Evolutionary conservation across 2,329 filamentous ascomycete genomes (phyloP).

Genomic region (Lecanoromycetidae sp.): DNA sequence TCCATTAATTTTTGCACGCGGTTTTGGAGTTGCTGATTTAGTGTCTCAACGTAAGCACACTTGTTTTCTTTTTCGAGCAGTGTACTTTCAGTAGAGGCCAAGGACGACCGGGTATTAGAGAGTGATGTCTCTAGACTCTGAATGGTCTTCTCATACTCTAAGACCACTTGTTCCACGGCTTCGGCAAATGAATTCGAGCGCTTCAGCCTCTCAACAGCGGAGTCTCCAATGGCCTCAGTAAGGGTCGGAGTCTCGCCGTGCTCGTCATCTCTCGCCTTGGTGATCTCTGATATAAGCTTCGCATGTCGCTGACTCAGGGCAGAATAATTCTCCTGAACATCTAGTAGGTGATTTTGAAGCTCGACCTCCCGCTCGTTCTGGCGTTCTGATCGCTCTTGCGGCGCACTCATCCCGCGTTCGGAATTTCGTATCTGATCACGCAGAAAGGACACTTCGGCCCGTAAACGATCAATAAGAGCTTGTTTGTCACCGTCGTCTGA

Average conservation of each 20-base stretch:
- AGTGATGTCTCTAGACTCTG: slow-evolving; percentile 84
- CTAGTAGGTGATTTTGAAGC: slow-evolving; percentile 83
- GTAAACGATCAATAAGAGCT: slow-evolving; percentile 80
- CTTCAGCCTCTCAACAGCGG: slow-evolving; percentile 74
- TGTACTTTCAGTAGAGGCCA: slow-evolving; percentile 73
- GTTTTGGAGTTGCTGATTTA: slow-evolving; percentile 77
- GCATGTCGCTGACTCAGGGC: slow-evolving; percentile 85
- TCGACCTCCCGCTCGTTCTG: slow-evolving; percentile 77
- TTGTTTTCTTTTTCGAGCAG: slow-evolving; percentile 89
- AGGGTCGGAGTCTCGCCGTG: slow-evolving; percentile 45
- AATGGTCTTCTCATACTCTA: slow-evolving; percentile 98
- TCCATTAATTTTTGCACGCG: slow-evolving; percentile 89
- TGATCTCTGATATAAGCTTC: slow-evolving; percentile 88
- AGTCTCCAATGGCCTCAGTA: slow-evolving; percentile 58
- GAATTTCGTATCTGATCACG: slow-evolving; percentile 83
- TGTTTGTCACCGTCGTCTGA: slow-evolving; percentile 87
- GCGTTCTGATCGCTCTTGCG: slow-evolving; percentile 63
- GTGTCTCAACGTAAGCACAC: slow-evolving; percentile 82
- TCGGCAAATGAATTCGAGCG: slow-evolving; percentile 92
- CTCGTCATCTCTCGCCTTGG: slow-evolving; percentile 66
- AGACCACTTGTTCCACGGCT: slow-evolving; percentile 86
- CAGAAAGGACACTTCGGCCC: slow-evolving; percentile 85
- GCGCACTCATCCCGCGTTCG: slow-evolving; percentile 48
- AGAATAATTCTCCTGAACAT: slow-evolving; percentile 88
- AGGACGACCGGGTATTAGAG: slow-evolving; percentile 69